A percentile compares a stretch with the other conserved stretches of the same genome.
These are phyloP conservation scores for Fusarium lateritium DNA, from an alignment of 2,329 filamentous ascomycete species.

Conservation along the genomic window DNA sequence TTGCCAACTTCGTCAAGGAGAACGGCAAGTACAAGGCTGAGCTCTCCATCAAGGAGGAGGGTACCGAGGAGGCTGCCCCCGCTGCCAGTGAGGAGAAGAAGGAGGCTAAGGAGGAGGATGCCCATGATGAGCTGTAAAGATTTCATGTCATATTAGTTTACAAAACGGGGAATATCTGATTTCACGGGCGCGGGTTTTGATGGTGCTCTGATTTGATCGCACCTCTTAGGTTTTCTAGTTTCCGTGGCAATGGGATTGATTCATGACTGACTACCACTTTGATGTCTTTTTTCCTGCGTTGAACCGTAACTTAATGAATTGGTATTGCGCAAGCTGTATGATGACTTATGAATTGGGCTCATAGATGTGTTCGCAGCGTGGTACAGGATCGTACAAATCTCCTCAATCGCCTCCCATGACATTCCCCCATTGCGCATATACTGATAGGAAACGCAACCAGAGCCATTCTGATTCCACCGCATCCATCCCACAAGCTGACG, in stretches of 20 bases:
- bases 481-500: constrained; percentile 13
- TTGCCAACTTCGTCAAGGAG: constrained; percentile 93
- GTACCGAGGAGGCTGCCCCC: constrained; percentile 68
- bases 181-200: constrained; percentile 54
- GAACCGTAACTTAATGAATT: background rate
- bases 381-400: constrained; percentile 34
- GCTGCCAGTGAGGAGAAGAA: constrained; percentile 68
- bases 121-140: constrained; percentile 83
- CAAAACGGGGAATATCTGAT: constrained; percentile 53
- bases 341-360: constrained; percentile 14
- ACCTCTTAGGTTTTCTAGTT: constrained; percentile 50
- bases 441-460: constrained; percentile 19
- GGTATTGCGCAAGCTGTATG: constrained; percentile 1
- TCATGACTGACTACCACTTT: constrained; percentile 41
- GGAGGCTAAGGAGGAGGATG: constrained; percentile 61
- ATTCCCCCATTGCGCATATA: constrained; percentile 12
- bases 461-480: constrained; percentile 29
- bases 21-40: constrained; percentile 91
- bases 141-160: constrained; percentile 47
- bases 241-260: constrained; percentile 46
- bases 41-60: constrained; percentile 69
- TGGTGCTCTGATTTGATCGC: constrained; percentile 46
- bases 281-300: background rate
- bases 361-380: constrained; percentile 30
- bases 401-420: constrained; percentile 10